phyloP scores from a whole-genome alignment of 2,329 filamentous ascomycete species.

The Fusarium algeriense region DNA sequence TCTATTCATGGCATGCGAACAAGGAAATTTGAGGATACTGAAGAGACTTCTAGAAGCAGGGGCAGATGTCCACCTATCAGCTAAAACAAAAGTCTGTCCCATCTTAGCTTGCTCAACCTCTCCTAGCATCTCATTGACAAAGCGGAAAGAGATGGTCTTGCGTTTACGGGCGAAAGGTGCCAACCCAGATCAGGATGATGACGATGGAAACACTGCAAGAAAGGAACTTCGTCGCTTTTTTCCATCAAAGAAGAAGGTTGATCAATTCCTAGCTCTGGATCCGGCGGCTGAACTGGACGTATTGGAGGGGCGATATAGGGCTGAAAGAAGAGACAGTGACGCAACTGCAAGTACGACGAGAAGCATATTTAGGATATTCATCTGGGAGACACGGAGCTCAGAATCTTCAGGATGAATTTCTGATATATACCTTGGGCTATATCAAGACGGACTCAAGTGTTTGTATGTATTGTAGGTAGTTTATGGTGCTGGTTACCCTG shows the following conservation, averaged over 20 bases:
- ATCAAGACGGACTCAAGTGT: too few relatives aligned
- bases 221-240: not conserved
- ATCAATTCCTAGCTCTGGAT: not conserved
- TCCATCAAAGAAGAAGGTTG: not conserved
- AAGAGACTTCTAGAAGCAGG: not conserved
- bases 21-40: not conserved
- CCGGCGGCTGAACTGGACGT: not conserved
- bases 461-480: too few relatives aligned
- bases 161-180: not conserved
- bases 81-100: fast-evolving
- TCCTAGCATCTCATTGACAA: fast-evolving
- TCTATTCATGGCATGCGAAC: not conserved
- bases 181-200: not conserved
- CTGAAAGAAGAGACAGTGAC: not conserved
- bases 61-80: fast-evolving
- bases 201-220: not conserved
- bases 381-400: not conserved
- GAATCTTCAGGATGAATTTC: too few relatives aligned
- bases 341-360: not conserved
- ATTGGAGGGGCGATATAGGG: not conserved
- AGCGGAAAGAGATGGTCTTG: not conserved
- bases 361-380: not conserved
- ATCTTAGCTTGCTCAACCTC: not conserved
- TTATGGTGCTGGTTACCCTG: too few relatives aligned
- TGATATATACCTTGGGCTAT: too few relatives aligned